Evolutionary conservation across 108 stramenopile genomes (phyloP).

Genomic region (Skeletonema potamos): DNA sequence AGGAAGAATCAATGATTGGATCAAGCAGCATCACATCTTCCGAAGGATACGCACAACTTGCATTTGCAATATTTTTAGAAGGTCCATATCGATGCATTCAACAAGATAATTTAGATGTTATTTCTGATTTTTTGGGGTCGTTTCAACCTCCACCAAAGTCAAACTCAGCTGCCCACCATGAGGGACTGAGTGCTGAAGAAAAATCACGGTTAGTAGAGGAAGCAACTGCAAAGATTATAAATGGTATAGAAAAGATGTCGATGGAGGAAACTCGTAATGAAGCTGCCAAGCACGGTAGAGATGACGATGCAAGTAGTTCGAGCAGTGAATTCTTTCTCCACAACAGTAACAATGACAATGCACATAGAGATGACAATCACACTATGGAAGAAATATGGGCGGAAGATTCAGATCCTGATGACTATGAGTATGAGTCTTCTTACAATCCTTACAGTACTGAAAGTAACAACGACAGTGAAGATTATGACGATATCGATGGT

Average conservation of each 20-base stretch:
- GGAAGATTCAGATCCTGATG: conserved; percentile 55
- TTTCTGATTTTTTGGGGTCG: conserved; percentile 38
- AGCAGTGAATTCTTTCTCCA: conserved; percentile 26
- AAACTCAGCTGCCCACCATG: neutral
- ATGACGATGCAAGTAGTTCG: conserved; percentile 25
- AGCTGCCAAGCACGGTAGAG: neutral
- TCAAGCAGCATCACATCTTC: conserved; percentile 24
- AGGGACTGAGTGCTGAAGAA: conserved; percentile 3
- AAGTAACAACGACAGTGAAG: neutral
- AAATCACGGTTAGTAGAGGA: conserved; percentile 27
- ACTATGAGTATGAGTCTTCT: conserved; percentile 37
- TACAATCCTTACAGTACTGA: conserved; percentile 1
- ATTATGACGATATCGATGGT: conserved; percentile 5
- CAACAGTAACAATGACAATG: neutral
- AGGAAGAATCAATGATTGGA: conserved; percentile 24
- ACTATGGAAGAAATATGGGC: conserved; percentile 54
- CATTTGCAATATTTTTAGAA: conserved; percentile 39
- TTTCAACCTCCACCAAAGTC: conserved; percentile 24
- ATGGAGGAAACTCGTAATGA: conserved; percentile 2
- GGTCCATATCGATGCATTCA: conserved; percentile 48
- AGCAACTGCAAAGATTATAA: conserved; percentile 22
- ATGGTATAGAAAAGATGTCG: conserved; percentile 30
- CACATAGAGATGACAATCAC: conserved; percentile 17
- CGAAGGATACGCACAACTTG: conserved; percentile 46
- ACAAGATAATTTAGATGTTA: conserved; percentile 27